Percentiles rank a stretch among this genome's conserved stretches.
Evolutionary conservation across 768 basidiomycete species (phyloP).

Genomic region (Lanmaoa rubissima): DNA sequence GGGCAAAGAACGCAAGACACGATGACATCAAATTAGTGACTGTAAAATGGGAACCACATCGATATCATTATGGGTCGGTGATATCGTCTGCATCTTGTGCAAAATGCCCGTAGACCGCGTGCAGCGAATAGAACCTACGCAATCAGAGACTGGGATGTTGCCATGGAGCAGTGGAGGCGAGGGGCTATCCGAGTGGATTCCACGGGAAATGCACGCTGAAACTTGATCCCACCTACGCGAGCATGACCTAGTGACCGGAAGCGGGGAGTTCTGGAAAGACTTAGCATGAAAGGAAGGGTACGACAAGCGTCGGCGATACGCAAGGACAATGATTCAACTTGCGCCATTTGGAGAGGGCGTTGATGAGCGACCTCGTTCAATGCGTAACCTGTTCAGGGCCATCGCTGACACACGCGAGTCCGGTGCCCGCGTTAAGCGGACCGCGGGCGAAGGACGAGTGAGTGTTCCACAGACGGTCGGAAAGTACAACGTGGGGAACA

Average conservation of each 20-base stretch:
- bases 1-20: background rate
- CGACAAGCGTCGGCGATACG: background rate
- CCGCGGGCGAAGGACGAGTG: background rate
- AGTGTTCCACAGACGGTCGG: background rate
- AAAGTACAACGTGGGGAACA: conserved; percentile 1
- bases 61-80: background rate
- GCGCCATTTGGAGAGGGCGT: background rate
- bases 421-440: background rate
- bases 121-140: background rate
- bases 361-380: background rate
- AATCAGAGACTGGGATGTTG: background rate
- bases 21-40: background rate
- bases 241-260: background rate
- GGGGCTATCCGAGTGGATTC: background rate
- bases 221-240: conserved; percentile 2
- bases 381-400: background rate
- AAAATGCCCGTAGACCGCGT: background rate
- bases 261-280: background rate
- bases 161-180: background rate
- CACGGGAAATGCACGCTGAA: background rate
- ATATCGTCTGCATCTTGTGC: background rate
- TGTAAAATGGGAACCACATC: background rate
- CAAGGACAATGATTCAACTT: background rate
- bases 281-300: background rate
- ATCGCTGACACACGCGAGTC: background rate